A percentile compares a stretch with the other conserved stretches of the same genome.
phyloP scores from a whole-genome alignment of 495 filamentous ascomycete genomes.

The Xylaria cubensis region DNA sequence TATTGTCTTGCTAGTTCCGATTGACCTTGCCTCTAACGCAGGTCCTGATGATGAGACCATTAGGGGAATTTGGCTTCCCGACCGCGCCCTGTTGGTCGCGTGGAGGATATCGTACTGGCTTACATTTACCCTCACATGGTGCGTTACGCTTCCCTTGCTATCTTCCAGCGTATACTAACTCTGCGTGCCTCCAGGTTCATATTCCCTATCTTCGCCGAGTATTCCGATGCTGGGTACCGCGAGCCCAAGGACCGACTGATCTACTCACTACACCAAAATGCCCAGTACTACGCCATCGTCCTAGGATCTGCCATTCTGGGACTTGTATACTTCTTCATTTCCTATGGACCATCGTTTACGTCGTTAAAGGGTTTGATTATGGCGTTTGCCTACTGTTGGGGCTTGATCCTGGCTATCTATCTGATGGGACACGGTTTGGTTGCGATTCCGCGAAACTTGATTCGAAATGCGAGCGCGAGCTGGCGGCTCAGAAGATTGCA shows the following conservation, averaged over 20 bases:
- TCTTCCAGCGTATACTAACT: constrained; percentile 28
- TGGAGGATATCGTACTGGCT: constrained; percentile 98
- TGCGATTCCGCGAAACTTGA: constrained; percentile 81
- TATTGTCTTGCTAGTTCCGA: constrained; percentile 93
- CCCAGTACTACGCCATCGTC: constrained; percentile 82
- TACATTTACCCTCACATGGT: constrained; percentile 94
- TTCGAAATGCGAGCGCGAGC: constrained; percentile 76
- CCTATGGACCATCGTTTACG: constrained; percentile 63
- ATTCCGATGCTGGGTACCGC: constrained; percentile 90
- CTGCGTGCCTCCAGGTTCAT: constrained; percentile 68
- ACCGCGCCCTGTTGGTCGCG: constrained; percentile 73
- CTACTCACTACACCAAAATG: constrained; percentile 85
- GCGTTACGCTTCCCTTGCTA: constrained; percentile 7
- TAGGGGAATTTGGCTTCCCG: constrained; percentile 69
- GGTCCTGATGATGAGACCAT: constrained; percentile 69
- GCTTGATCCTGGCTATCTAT: constrained; percentile 87
- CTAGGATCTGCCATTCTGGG: constrained; percentile 73
- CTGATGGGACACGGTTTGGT: constrained; percentile 97
- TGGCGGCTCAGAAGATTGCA: constrained; percentile 76
- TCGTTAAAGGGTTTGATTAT: constrained; percentile 84
- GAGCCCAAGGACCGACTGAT: constrained; percentile 79
- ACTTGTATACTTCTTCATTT: constrained; percentile 81
- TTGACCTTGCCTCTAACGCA: constrained; percentile 89
- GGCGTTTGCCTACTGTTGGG: constrained; percentile 94
- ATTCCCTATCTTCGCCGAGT: constrained; percentile 90